A percentile compares a stretch with the other conserved stretches of the same genome.
phyloP scores from a whole-genome alignment of 805 yeast species.

The Schwanniomyces vanrijiae region DNA sequence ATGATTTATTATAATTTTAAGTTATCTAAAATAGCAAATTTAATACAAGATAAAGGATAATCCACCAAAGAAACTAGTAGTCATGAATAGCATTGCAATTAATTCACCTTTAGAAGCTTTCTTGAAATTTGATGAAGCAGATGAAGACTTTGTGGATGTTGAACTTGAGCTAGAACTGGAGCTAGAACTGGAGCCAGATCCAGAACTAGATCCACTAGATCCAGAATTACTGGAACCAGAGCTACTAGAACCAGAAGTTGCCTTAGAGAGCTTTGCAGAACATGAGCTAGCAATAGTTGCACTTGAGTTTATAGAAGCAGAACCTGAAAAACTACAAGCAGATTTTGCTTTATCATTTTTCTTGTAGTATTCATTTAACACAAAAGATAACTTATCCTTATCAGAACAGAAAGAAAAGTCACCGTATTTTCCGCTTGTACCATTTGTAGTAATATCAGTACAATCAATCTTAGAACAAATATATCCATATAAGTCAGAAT shows the following conservation, averaged over 20 bases:
- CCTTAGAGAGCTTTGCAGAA: constrained; percentile 20
- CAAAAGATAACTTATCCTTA: constrained; percentile 64
- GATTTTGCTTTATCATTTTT: constrained; percentile 40
- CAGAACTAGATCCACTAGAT: constrained; percentile 16
- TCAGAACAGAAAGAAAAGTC: constrained; percentile 69
- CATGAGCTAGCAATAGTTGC: constrained; percentile 33
- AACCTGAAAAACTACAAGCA: constrained; percentile 72
- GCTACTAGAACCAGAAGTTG: constrained; percentile 13
- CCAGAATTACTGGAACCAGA: constrained; percentile 11
- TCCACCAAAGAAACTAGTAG: constrained; percentile 45
- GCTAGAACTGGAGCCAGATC: constrained; percentile 17
- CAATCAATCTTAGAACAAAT: constrained; percentile 64
- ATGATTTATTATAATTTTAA: neutral
- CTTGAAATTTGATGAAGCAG: constrained; percentile 19
- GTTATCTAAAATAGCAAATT: neutral
- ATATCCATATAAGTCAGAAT: constrained; percentile 54
- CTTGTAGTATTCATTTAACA: constrained; percentile 62
- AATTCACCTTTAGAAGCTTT: constrained; percentile 28
- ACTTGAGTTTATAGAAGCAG: constrained; percentile 47
- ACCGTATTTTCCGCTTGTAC: constrained; percentile 68
- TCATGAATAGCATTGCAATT: constrained; percentile 26
- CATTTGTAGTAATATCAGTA: constrained; percentile 60
- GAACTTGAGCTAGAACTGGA: constrained; percentile 22
- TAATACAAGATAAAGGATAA: constrained; percentile 29
- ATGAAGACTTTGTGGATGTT: constrained; percentile 19